Evolutionary conservation across 1,284 basidiomycete genomes (phyloP).

Genomic region (Puccinia coronata): DNA sequence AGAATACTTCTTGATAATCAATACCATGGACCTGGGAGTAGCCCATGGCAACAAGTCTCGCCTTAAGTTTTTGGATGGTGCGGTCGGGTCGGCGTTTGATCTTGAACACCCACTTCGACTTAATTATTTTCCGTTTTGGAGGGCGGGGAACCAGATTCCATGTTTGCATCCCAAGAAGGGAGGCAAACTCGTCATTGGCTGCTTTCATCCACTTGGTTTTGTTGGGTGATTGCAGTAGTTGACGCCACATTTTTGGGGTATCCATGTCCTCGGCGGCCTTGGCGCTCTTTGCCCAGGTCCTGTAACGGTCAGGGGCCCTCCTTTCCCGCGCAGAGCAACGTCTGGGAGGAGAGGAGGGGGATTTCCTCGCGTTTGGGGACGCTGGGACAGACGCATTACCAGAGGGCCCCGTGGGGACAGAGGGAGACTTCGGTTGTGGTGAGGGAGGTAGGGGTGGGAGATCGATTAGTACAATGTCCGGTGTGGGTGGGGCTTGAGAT

Average conservation of each 20-base stretch:
- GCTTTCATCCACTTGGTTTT: neutral
- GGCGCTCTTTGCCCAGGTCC: neutral
- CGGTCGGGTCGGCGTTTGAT: neutral
- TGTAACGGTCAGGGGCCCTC: neutral
- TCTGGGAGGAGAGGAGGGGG: neutral
- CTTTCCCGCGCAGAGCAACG: neutral
- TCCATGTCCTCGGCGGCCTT: neutral
- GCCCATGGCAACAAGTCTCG: constrained; percentile 7
- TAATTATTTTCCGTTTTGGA: neutral
- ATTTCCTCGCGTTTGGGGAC: too few relatives aligned
- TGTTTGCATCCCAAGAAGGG: neutral
- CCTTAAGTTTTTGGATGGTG: neutral
- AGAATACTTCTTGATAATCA: constrained; percentile 18
- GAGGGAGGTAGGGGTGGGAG: too few relatives aligned
- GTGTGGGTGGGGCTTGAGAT: too few relatives aligned
- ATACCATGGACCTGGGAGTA: constrained; percentile 4
- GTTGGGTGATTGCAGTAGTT: constrained; percentile 7
- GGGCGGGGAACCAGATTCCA: constrained; percentile 10
- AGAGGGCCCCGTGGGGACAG: too few relatives aligned
- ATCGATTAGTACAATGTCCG: too few relatives aligned
- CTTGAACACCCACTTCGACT: constrained; percentile 33
- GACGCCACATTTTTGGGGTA: neutral
- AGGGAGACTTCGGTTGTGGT: too few relatives aligned
- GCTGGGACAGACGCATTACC: too few relatives aligned
- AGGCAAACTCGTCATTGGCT: neutral